Evolutionary conservation across 306 rosid species (phyloP), one percentile per base, ranked within the genome.

Genomic region (Cicer pinnatifidum): DNA sequence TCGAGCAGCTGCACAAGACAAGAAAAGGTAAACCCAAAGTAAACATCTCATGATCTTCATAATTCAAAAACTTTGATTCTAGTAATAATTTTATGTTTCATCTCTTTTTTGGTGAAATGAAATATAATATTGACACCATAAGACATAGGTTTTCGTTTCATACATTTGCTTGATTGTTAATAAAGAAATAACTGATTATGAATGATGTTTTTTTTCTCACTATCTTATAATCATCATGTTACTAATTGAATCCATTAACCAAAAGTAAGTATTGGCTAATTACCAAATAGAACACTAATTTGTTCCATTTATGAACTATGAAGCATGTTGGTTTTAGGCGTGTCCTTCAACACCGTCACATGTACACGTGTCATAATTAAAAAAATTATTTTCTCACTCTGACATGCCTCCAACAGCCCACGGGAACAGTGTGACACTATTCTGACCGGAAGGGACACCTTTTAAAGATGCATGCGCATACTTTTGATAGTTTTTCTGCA

Each of bases 1-100:
- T 69, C 97, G 91, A 71, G 99, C 97, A 83, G 99, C 99, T 91
- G 88, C 84, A 79, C 53, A 54, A 53, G 43, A 81, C 48, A 70
- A 39, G 68, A 41, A 58, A 40, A 63, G 40, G 62, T 54, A 56
- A 75, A 58, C 20, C 63, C 57, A 50, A 40, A 33, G 81, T 77
- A 73, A 80, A 11, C 58, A 40, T 58, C 66, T 48, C 43, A 71
- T 11, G 51, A 43, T 56, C 75, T 72, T 72, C 71, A 60, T 51
- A 40, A 67, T 59, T 69, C 70, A 64, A 68, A 9, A 19, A 17
- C 20, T 28, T 50, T 43, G 41, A 63, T 63, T 53, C 11, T 12
- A 28, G 35, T 28, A 17, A 78, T 62, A 56, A 83, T 38, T 38
- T 48, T 57, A 47, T 50, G 50, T 17, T 58, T 41, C 41, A 28